Evolutionary conservation across 1,284 basidiomycete species (phyloP).

Genomic region (Spongispora temasekensis): DNA sequence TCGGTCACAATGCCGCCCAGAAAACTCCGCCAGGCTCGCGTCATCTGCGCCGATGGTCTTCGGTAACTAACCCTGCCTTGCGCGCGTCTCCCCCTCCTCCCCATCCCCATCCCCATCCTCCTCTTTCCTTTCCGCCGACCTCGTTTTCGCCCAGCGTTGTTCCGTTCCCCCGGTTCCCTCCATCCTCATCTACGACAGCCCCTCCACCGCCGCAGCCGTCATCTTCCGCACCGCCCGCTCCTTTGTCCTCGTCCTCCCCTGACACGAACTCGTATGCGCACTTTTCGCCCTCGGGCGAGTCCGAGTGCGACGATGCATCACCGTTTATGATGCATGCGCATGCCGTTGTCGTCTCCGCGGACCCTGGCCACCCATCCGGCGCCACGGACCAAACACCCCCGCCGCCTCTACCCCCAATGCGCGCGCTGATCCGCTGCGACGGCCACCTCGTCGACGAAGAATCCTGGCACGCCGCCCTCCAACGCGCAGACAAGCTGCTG

Average conservation of each 20-base stretch:
- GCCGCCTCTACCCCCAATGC: no score
- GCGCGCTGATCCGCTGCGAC: slow-evolving; percentile 30
- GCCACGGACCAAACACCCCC: slow-evolving; percentile 5
- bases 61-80: slow-evolving; percentile 32
- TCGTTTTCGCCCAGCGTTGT: slow-evolving; percentile 15
- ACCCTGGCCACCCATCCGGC: no score
- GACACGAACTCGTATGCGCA: slow-evolving; percentile 23
- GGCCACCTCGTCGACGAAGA: slow-evolving; percentile 32
- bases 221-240: no score
- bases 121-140: slow-evolving; percentile 12
- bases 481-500: slow-evolving; percentile 25
- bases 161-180: slow-evolving; percentile 23
- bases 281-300: slow-evolving; percentile 28
- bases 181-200: slow-evolving; percentile 1
- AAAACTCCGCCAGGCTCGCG: slow-evolving; percentile 32
- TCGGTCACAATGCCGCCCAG: slow-evolving; percentile 34
- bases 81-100: slow-evolving; percentile 21
- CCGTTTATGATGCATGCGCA: slow-evolving; percentile 18
- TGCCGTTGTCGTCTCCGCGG: slow-evolving; percentile 18
- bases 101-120: not conserved
- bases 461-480: slow-evolving; percentile 26
- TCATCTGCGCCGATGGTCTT: slow-evolving; percentile 36
- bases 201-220: no score
- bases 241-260: no score
- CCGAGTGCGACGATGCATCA: slow-evolving; percentile 25